Percentiles rank a stretch among this genome's conserved stretches.
Conservation (phyloP, 768 basidiomycete genomes). For the Russula ochroleuca region DNA sequence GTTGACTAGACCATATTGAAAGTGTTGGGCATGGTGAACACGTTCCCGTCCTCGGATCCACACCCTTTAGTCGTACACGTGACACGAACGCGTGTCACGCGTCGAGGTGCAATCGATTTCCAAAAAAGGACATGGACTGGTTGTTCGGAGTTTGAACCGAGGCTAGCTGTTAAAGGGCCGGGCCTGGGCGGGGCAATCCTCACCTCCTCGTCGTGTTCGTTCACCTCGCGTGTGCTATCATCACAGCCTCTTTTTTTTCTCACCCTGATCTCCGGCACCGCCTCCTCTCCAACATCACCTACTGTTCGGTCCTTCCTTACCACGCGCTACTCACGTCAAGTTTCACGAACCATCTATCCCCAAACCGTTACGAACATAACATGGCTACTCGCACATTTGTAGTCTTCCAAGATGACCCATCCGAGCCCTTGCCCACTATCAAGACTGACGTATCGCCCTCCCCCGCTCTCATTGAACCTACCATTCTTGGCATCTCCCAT, state of each 20-base stretch:
- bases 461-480: conserved; percentile 32
- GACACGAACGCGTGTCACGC: conserved; percentile 26
- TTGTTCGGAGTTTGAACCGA: conserved; percentile 27
- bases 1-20: neutral
- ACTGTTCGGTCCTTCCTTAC: conserved; percentile 2
- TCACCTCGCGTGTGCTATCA: conserved; percentile 20
- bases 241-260: conserved; percentile 12
- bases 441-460: conserved; percentile 32
- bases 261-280: conserved; percentile 22
- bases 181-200: conserved; percentile 8
- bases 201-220: conserved; percentile 23
- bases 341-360: conserved; percentile 18
- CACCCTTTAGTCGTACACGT: conserved; percentile 10
- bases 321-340: conserved; percentile 24
- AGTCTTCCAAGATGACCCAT: conserved; percentile 56
- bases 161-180: conserved; percentile 23
- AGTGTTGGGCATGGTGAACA: neutral
- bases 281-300: conserved; percentile 13
- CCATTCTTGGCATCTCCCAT: conserved; percentile 30
- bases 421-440: conserved; percentile 36
- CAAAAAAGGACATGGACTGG: conserved; percentile 11
- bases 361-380: conserved; percentile 23
- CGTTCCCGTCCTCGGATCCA: neutral
- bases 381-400: conserved; percentile 61
- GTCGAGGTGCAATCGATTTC: conserved; percentile 19